These are phyloP conservation scores for Saccharomyces hybrid DNA, from an alignment of 1,139 yeast genomes.

Conservation along the genomic window DNA sequence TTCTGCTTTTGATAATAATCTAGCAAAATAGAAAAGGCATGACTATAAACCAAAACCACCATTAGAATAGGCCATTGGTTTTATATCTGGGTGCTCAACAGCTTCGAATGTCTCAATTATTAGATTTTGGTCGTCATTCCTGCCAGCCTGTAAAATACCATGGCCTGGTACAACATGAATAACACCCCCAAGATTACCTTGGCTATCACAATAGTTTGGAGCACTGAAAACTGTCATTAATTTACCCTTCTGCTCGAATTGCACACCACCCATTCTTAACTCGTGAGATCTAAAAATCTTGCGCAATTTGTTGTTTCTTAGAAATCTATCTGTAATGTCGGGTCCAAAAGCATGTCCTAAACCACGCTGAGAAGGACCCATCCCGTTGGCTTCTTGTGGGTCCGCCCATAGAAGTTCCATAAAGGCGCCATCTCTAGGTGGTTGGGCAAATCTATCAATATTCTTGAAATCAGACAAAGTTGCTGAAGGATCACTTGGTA, in stretches of 20 bases:
- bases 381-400: constrained; percentile 73
- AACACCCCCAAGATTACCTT: constrained; percentile 86
- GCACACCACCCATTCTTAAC: constrained; percentile 86
- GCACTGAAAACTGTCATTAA: constrained; percentile 92
- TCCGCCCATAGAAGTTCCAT: constrained; percentile 98
- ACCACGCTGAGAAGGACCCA: constrained; percentile 88
- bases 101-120: constrained; percentile 59
- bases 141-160: constrained; percentile 22
- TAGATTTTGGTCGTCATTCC: constrained; percentile 49
- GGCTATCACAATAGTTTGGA: constrained; percentile 92
- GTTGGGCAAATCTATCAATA: constrained; percentile 69
- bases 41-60: constrained; percentile 30
- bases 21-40: background rate
- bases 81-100: constrained; percentile 82
- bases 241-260: constrained; percentile 76
- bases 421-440: constrained; percentile 84
- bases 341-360: constrained; percentile 96
- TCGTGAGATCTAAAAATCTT: constrained; percentile 91
- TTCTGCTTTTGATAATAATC: background rate
- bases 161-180: constrained; percentile 45
- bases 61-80: constrained; percentile 94
- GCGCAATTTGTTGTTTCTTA: constrained; percentile 60
- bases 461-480: constrained; percentile 66
- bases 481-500: constrained; percentile 70
- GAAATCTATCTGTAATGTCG: constrained; percentile 76